phyloP scores from a whole-genome alignment of 192 early-diverging fungal genomes.

The Dispira parvispora region DNA sequence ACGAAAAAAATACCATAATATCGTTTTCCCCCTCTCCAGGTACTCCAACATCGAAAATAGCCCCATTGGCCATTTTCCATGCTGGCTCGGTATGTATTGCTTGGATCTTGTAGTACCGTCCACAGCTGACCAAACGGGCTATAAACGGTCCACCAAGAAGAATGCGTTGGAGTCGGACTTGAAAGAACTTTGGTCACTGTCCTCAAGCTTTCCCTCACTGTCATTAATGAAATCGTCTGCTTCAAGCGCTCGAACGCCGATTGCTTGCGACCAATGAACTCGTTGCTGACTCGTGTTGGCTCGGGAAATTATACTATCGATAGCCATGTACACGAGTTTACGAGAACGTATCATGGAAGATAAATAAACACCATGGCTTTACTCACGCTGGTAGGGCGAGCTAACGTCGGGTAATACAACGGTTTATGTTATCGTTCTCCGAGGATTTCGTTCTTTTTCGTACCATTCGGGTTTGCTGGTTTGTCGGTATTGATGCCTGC shows the following conservation, averaged over 20 bases:
- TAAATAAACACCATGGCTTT: conserved; percentile 89
- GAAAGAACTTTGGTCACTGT: conserved; percentile 18
- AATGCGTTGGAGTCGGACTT: conserved; percentile 93
- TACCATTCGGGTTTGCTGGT: too few species aligned
- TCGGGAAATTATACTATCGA: conserved; percentile 92
- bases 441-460: too few species aligned
- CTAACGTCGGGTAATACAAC: too few species aligned
- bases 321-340: conserved; percentile 94
- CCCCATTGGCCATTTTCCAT: conserved; percentile 76
- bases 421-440: too few species aligned
- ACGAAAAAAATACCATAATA: conserved; percentile 95
- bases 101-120: conserved; percentile 75
- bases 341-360: conserved; percentile 82
- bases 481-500: too few species aligned
- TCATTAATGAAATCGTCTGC: conserved; percentile 16
- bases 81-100: conserved; percentile 74
- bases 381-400: conserved; percentile 54
- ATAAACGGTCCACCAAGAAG: conserved; percentile 97
- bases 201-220: conserved; percentile 19
- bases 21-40: conserved; percentile 99
- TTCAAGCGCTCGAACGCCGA: conserved; percentile 57
- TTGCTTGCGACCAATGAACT: conserved; percentile 86
- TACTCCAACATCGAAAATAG: conserved; percentile 85
- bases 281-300: conserved; percentile 99
- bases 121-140: conserved; percentile 67